Percentiles rank a stretch among this genome's conserved stretches.
phyloP scores from a whole-genome alignment of 2,329 filamentous ascomycete genomes.

The Trematosphaeria pertusa region DNA sequence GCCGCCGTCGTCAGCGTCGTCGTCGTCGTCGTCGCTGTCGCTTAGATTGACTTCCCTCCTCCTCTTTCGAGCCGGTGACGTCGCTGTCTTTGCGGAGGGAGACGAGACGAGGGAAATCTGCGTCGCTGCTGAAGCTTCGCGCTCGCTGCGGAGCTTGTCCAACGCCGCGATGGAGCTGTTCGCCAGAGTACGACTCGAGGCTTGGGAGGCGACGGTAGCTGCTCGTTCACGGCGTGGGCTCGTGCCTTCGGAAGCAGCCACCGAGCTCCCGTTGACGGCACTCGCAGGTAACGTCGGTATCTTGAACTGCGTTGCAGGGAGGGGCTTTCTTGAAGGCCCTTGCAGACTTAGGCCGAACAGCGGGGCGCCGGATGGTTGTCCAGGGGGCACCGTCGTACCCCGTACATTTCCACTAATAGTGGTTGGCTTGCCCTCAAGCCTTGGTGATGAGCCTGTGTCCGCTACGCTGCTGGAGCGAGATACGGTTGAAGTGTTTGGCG shows the following conservation, averaged over 20 bases:
- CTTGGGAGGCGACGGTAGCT: conserved; percentile 5
- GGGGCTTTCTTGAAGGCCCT: background rate
- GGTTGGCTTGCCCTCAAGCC: too few relatives aligned
- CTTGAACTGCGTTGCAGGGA: conserved; percentile 13
- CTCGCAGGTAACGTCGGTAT: conserved; percentile 9
- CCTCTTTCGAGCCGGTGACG: conserved; percentile 7
- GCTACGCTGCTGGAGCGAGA: too few relatives aligned
- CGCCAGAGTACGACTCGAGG: conserved; percentile 5
- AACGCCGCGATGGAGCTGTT: background rate
- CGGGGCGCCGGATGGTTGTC: too few relatives aligned
- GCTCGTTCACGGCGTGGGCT: conserved; percentile 7
- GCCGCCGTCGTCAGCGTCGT: conserved; percentile 8
- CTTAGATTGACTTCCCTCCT: conserved; percentile 12
- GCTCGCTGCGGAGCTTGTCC: background rate
- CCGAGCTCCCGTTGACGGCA: background rate
- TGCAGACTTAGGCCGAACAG: too few relatives aligned
- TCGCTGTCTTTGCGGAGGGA: background rate
- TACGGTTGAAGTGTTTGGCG: too few relatives aligned
- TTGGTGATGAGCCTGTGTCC: too few relatives aligned
- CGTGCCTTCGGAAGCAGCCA: too few relatives aligned
- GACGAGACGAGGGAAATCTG: background rate
- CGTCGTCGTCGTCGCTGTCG: conserved; percentile 18
- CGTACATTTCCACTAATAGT: too few relatives aligned
- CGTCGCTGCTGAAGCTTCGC: conserved; percentile 7
- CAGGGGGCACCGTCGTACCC: too few relatives aligned